Base-by-base conservation (phyloP, 2,329 filamentous ascomycete species). In the Albophoma yamanashiensis region DNA sequence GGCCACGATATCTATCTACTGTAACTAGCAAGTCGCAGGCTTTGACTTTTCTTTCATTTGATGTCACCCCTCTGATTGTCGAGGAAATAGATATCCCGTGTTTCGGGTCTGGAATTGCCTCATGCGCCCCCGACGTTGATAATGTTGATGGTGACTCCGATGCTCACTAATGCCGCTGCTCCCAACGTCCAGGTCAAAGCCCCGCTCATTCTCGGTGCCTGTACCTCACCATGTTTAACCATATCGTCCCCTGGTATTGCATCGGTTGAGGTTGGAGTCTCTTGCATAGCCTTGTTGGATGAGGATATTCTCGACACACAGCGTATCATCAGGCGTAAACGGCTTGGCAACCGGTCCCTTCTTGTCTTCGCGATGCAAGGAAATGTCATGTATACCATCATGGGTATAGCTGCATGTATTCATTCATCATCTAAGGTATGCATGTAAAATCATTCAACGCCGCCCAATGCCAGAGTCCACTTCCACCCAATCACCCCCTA, bases 401-500 rank as follows among this genome's bases (percentile, higher is more conserved):
- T 36, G 31, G 15, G 5, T 36, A 15, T 36, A 14, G 31, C 20
- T 36, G 11, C 31, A n/a, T 36, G 31, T 55, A 38, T 55, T 22
- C 20, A 38, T 55, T n/a, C 20, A 55, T 38, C 31, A 15, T 22
- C 14, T 12, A 5, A 22, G 15, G 50, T 55, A 12, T 38, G n/a
- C 31, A 22, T 11, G 31, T 55, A 2, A 36, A 38, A 22, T 22
- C 31, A 38, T 38, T 11, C 6, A 15, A 36, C 31, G 31, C 31
- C 50, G 31, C 50, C 50, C n/a, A 38, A 22, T 12, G 31, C 50
- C 31, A 36, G 20, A 8, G 22, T 36, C 31, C 50, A 14, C 9
- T 17, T 36, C 31, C 50, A 14, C 9, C 31, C 9, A n/a, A 4
- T 22, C 45, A 38, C 53, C 66, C 39, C 20, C 20, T 61, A 78